Evolutionary conservation across 805 yeast genomes (phyloP).

Genomic region (Blastobotrys robertii): DNA sequence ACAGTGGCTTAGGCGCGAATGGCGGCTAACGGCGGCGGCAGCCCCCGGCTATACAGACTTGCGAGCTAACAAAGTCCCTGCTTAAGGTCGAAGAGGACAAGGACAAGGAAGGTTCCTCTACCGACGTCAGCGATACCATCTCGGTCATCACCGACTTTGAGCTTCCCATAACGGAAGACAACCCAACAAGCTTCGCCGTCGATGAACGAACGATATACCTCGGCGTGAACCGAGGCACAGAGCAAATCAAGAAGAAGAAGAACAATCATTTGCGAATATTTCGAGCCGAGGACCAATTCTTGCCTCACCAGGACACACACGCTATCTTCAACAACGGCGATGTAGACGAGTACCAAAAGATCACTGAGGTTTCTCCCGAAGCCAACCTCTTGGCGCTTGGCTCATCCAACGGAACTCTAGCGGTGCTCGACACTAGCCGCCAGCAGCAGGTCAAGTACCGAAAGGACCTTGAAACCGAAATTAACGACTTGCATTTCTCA

Average conservation of each 20-base stretch:
- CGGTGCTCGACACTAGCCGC: slow-evolving; percentile 47
- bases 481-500: slow-evolving; percentile 57
- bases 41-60: no score
- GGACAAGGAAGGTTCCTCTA: slow-evolving; percentile 12
- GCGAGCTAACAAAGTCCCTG: slow-evolving; percentile 33
- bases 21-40: neutral
- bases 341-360: slow-evolving; percentile 48
- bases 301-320: neutral
- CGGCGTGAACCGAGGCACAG: slow-evolving; percentile 67
- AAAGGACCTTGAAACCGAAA: slow-evolving; percentile 40
- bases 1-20: neutral
- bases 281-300: no score
- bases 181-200: slow-evolving; percentile 76
- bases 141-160: slow-evolving; percentile 10
- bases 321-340: slow-evolving; percentile 35
- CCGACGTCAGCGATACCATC: slow-evolving; percentile 1
- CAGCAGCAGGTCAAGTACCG: slow-evolving; percentile 32
- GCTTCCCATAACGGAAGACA: slow-evolving; percentile 47
- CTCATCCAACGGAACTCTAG: slow-evolving; percentile 53
- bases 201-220: slow-evolving; percentile 43
- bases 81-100: slow-evolving; percentile 47
- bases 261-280: slow-evolving; percentile 67
- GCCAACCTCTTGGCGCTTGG: slow-evolving; percentile 59
- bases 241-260: slow-evolving; percentile 45
- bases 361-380: slow-evolving; percentile 41